Base-by-base conservation (phyloP, 2,329 filamentous ascomycete species). In the Whalleya microplaca region DNA sequence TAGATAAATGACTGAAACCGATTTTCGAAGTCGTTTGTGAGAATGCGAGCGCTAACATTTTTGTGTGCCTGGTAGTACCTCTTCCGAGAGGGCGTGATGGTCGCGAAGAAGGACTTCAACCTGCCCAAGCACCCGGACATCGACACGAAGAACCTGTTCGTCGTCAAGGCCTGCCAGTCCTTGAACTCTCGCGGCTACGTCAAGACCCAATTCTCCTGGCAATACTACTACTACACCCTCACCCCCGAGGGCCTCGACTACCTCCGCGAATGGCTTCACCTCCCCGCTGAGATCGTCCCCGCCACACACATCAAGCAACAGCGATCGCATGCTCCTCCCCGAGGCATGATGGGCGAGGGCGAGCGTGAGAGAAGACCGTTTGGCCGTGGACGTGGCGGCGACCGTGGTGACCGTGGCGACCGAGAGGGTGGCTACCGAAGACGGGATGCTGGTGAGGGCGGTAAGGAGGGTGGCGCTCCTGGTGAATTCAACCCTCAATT, bases 181-280 rank as follows among this genome's bases (percentile, higher is more conserved):
- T 88, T 99, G 76, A 96, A 88, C 84, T 97, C 93, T 72, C 94
- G 95, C 79, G 94, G 94, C 78, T 98, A 91, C 82, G 88, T 99
- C 83, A 99, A 99, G 91, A 99, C 95, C 73, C 95, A 96, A 82
- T 99, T 99, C 90, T 96, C 92, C 70, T 96, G 92, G 92, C 92
- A 96, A 84, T 96, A 93, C 87, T 96, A 98, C 90, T 99, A 99
- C 91, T 99, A 99, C 89, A 97, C 95, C 81, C 89, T 99, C 81
- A 97, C 94, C 79, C 91, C 93, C 76, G 93, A 98, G 87, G 95
- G 95, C 83, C 94, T 99, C 79, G 94, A 98, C 85, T 99, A 99
- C 88, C 93, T 99, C 80, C 94, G 95, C 78, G 95, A 99, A 86
- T 99, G 95, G 95, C 93, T 99, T 73, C 95, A 99, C 84, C 90